phyloP scores from a whole-genome alignment of 768 basidiomycete species.

The Lactarius quietus region DNA sequence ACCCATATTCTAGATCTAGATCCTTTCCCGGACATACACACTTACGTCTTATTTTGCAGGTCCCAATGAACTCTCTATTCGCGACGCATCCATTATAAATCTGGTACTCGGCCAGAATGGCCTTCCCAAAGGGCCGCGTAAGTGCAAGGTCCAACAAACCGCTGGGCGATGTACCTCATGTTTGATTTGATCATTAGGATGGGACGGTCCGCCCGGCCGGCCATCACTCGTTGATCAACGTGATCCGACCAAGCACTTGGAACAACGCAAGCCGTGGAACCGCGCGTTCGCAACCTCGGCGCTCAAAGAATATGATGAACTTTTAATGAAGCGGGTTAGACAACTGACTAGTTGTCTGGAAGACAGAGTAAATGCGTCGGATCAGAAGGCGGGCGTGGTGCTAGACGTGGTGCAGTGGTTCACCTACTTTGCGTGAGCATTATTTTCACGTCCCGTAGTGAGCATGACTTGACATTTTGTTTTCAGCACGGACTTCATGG shows the following conservation, averaged over 20 bases:
- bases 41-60: neutral
- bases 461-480: neutral
- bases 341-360: constrained; percentile 33
- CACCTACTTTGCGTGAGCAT: constrained; percentile 39
- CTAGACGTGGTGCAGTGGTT: constrained; percentile 36
- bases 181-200: constrained; percentile 11
- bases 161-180: neutral
- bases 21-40: neutral
- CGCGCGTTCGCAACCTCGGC: constrained; percentile 41
- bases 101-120: constrained; percentile 18
- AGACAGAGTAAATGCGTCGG: constrained; percentile 8
- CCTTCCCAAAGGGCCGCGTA: constrained; percentile 23
- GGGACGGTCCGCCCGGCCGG: constrained; percentile 6
- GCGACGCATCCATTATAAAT: constrained; percentile 10
- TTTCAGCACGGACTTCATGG: constrained; percentile 45
- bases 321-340: constrained; percentile 34
- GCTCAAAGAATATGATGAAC: constrained; percentile 43
- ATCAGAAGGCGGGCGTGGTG: constrained; percentile 20
- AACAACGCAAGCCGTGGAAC: constrained; percentile 42
- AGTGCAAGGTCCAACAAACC: neutral
- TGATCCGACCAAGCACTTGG: constrained; percentile 38
- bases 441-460: neutral
- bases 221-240: constrained; percentile 34
- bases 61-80: constrained; percentile 17
- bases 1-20: neutral